These are phyloP conservation scores for Primulina huaijiensis DNA, from an alignment of 257 asterid genomes.

Conservation along the genomic window DNA sequence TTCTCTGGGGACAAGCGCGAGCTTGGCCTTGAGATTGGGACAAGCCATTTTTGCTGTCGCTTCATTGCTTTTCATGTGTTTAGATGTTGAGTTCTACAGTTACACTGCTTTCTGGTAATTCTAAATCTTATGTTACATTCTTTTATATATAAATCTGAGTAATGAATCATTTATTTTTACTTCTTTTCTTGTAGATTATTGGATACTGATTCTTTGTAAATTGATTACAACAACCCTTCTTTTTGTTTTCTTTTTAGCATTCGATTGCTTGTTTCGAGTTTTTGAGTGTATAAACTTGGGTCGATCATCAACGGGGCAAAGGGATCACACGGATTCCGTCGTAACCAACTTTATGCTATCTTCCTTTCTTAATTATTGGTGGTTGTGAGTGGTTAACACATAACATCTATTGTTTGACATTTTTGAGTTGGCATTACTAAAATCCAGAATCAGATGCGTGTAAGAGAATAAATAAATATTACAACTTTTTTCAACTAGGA, in stretches of 20 bases:
- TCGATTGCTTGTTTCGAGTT: background rate
- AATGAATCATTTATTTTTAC: background rate
- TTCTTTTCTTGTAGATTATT: background rate
- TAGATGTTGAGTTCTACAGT: conserved; percentile 82
- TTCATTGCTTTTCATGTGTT: conserved; percentile 92
- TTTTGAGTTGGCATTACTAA: conserved; percentile 18
- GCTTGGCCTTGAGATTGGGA: conserved; percentile 88
- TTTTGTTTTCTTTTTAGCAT: conserved; percentile 1
- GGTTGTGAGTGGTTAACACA: background rate
- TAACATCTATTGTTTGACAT: conserved; percentile 34
- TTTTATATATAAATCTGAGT: background rate
- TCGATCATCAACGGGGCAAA: background rate
- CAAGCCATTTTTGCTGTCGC: conserved; percentile 83
- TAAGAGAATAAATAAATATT: conserved; percentile 1
- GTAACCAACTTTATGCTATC: background rate
- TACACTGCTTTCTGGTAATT: conserved; percentile 93
- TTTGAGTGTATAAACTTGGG: background rate
- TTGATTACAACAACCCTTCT: background rate
- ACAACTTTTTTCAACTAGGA: background rate
- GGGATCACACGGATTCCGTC: conserved; percentile 17
- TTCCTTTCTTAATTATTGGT: conserved; percentile 9
- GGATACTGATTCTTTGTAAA: background rate
- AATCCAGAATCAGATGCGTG: conserved; percentile 10
- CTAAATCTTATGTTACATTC: background rate
- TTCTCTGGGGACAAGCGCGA: conserved; percentile 82